phyloP scores from a whole-genome alignment of 2,329 filamentous ascomycete species.

The Claviceps pazoutovae region DNA sequence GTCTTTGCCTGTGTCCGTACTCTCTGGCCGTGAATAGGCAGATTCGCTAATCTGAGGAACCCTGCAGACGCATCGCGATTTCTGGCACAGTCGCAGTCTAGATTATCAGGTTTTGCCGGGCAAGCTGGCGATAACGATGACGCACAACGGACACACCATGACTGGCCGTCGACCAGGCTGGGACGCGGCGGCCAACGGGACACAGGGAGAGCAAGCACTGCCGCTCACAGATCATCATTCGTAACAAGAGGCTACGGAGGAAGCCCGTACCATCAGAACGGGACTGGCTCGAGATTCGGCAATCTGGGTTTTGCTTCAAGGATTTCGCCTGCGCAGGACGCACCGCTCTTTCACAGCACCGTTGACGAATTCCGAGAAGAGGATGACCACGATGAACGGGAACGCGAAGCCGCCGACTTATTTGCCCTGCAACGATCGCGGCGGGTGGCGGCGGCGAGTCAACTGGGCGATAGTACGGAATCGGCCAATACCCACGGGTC shows the following conservation, averaged over 20 bases:
- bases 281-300: slow-evolving; percentile 58
- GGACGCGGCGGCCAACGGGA: slow-evolving; percentile 20
- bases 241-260: slow-evolving; percentile 35
- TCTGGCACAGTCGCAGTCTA: slow-evolving; percentile 89
- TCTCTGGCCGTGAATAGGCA: background rate
- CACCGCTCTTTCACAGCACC: slow-evolving; percentile 87
- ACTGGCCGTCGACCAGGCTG: slow-evolving; percentile 21
- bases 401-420: slow-evolving; percentile 84
- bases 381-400: slow-evolving; percentile 82
- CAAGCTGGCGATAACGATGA: slow-evolving; percentile 35
- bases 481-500: slow-evolving; percentile 32
- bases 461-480: slow-evolving; percentile 74
- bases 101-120: slow-evolving; percentile 55
- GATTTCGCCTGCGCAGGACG: slow-evolving; percentile 57
- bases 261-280: slow-evolving; percentile 75
- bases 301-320: slow-evolving; percentile 60
- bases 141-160: slow-evolving; percentile 14
- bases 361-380: slow-evolving; percentile 85
- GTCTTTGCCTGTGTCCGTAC: slow-evolving; percentile 19
- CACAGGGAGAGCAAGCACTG: slow-evolving; percentile 14
- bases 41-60: background rate
- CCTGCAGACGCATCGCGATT: slow-evolving; percentile 82
- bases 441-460: slow-evolving; percentile 72
- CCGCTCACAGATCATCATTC: slow-evolving; percentile 28
- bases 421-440: slow-evolving; percentile 84